These are phyloP conservation scores for Pythium brassicae DNA, from an alignment of 352 stramenopile species.

Conservation along the genomic window DNA sequence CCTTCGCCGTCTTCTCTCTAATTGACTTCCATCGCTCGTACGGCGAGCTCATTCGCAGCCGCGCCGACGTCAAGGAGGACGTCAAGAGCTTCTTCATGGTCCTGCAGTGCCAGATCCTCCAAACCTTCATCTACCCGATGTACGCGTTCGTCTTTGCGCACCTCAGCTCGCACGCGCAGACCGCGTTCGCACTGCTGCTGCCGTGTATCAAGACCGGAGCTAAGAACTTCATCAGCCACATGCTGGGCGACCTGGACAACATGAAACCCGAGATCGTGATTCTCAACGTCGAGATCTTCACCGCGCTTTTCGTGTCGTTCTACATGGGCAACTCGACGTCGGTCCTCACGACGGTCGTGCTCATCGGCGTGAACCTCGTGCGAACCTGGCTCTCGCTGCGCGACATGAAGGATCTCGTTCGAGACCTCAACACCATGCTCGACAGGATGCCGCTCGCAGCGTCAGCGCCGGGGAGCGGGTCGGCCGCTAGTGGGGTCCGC, in stretches of 20 bases:
- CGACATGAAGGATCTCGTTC: not conserved
- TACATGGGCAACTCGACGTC: conserved; percentile 33
- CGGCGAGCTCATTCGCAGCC: conserved; percentile 8
- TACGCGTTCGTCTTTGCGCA: conserved; percentile 27
- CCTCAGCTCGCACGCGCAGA: conserved; percentile 8
- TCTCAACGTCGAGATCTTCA: conserved; percentile 53
- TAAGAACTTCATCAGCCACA: conserved; percentile 5
- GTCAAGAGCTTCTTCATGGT: not conserved
- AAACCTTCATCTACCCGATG: conserved; percentile 21
- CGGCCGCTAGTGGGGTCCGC: no score
- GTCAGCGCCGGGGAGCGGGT: no score
- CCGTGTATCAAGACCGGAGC: conserved; percentile 20
- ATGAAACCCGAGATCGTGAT: conserved; percentile 39
- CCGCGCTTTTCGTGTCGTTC: conserved; percentile 37
- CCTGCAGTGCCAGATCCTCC: conserved; percentile 5
- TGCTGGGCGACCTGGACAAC: conserved; percentile 12
- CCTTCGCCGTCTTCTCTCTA: not conserved
- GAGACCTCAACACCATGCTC: not conserved
- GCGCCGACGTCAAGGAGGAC: conserved; percentile 6
- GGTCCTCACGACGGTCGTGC: not conserved
- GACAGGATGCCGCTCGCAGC: not conserved
- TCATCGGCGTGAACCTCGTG: not conserved
- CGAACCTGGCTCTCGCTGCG: not conserved
- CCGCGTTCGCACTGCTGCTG: conserved; percentile 21
- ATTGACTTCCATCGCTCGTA: conserved; percentile 8